Conservation (phyloP, 2,329 filamentous ascomycete genomes). For the Bipolaris zeicola region DNA sequence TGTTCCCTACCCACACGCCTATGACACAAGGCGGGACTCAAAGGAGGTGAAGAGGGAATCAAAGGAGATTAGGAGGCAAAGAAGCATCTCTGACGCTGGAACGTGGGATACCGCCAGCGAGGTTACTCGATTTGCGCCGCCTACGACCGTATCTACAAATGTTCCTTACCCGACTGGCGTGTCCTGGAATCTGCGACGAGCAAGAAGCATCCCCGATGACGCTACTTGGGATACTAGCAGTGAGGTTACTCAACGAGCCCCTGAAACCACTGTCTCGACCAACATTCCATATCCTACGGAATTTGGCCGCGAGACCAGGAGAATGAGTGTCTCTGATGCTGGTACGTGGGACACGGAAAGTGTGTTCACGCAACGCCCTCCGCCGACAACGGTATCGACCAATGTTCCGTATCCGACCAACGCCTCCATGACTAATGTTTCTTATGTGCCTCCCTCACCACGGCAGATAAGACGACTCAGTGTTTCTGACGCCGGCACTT, state of each 20-base stretch:
- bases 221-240: slow-evolving; percentile 16
- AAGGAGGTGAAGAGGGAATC: slow-evolving; percentile 16
- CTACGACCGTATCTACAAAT: slow-evolving; percentile 16
- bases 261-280: slow-evolving; percentile 7
- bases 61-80: slow-evolving; percentile 10
- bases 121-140: slow-evolving; percentile 8
- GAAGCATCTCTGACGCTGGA: slow-evolving; percentile 13
- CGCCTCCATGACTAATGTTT: background rate
- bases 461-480: slow-evolving; percentile 9
- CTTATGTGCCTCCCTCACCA: background rate
- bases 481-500: slow-evolving; percentile 13
- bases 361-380: slow-evolving; percentile 1
- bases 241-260: slow-evolving; percentile 8
- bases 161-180: slow-evolving; percentile 9
- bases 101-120: slow-evolving; percentile 14
- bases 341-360: slow-evolving; percentile 9
- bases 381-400: slow-evolving; percentile 13
- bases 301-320: background rate
- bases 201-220: slow-evolving; percentile 8
- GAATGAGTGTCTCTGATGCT: slow-evolving; percentile 8
- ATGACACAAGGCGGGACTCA: slow-evolving; percentile 14
- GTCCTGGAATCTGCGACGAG: slow-evolving; percentile 7
- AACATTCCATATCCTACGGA: slow-evolving; percentile 1
- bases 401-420: slow-evolving; percentile 10
- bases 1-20: slow-evolving; percentile 5